Percentiles rank a stretch among this genome's conserved stretches.
phyloP scores from a whole-genome alignment of 2,329 filamentous ascomycete genomes.

The Knufia petricola region DNA sequence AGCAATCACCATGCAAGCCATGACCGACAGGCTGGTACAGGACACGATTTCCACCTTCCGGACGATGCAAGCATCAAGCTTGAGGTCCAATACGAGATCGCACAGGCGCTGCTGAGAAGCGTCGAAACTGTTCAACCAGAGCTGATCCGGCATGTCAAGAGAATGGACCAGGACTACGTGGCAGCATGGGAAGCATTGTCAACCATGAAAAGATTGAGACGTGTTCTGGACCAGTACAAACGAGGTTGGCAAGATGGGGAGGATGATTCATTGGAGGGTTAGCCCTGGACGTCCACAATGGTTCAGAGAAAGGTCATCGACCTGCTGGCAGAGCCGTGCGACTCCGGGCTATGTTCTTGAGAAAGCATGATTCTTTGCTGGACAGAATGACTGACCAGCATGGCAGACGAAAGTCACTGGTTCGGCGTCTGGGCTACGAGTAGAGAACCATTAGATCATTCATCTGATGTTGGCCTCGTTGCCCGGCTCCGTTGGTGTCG shows the following conservation, averaged over 20 bases:
- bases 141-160: not conserved
- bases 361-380: too few relatives aligned
- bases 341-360: too few relatives aligned
- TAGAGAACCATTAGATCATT: too few relatives aligned
- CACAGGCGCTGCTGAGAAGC: not conserved
- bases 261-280: not conserved
- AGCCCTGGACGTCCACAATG: too few relatives aligned
- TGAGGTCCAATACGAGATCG: not conserved
- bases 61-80: not conserved
- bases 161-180: not conserved
- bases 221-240: not conserved
- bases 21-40: not conserved
- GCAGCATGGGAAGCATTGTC: not conserved
- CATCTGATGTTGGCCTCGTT: too few relatives aligned
- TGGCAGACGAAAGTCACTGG: too few relatives aligned
- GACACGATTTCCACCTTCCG: not conserved
- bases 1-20: not conserved
- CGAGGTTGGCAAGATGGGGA: not conserved
- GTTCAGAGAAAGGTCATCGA: too few relatives aligned
- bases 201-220: not conserved
- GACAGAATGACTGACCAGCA: too few relatives aligned
- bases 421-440: too few relatives aligned
- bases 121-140: not conserved
- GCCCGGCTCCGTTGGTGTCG: too few relatives aligned
- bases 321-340: too few relatives aligned